Evolutionary conservation across 352 stramenopile genomes (phyloP), one percentile per base, ranked within the genome.

Genomic region (Globisporangium viniferum): DNA sequence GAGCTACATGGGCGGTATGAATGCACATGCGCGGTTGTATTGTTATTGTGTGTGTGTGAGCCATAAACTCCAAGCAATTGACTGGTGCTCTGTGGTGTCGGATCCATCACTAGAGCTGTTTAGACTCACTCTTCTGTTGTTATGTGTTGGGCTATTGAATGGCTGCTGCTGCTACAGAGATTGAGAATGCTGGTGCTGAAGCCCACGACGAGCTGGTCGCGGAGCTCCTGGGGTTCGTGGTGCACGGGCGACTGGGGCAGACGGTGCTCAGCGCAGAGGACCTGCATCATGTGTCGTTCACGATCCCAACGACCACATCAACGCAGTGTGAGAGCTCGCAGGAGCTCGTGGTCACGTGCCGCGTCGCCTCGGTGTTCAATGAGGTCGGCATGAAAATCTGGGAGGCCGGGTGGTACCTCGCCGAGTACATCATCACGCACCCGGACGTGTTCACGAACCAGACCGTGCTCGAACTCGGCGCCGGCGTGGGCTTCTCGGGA

Each of bases 361-460:
- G 87, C 48, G 87, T 95, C 39, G 86, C 87, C 4, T 90, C 84
- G 0, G 77, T 92, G 54, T 86, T 91, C 55, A 95, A 95, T 59
- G 87, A 95, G 6, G 87, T 95, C 15, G 87, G 87, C 5, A 77
- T 95, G 24, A 93, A 91, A 68, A 79, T 95, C 44, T 95, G 87
- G 87, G 82, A 95, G 69, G 87, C 87, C 6, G 84, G 81, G 0
- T 93, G 79, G 77, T 80, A 92, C 15, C 78, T 95, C 20, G 82
- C 87, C 20, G 87, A 95, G 70, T 95, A 88, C 54, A 67, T 84
- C 7, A 71, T 93, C 64, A 74, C 83, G 0, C 74, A 93, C 57
- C 36, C 73, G 1, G 70, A 79, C 12, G 68, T 84, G 14, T 93
- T 95, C 59, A 62, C 61, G 1, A 70, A 68, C 36, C 71, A 78